A percentile compares a stretch with the other conserved stretches of the same genome.
Evolutionary conservation across 495 filamentous ascomycete species (phyloP).

Genomic region (Aspergillus heteromorphus): DNA sequence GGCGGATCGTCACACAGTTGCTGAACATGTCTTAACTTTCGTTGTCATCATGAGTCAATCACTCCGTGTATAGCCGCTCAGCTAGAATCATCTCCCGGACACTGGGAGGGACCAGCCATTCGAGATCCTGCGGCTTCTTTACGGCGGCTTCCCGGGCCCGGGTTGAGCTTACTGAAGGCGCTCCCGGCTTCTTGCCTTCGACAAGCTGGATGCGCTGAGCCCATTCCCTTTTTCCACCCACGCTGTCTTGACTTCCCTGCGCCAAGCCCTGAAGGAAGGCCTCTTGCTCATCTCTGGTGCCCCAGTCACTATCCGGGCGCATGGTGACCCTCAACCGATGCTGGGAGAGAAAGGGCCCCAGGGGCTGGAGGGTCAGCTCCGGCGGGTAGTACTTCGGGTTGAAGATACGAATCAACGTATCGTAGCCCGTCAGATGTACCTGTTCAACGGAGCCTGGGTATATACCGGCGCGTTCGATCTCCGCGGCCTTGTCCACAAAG

Average conservation of each 20-base stretch:
- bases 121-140: conserved; percentile 50
- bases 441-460: conserved; percentile 52
- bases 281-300: conserved; percentile 52
- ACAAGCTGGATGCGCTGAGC: conserved; percentile 64
- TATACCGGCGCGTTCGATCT: conserved; percentile 50
- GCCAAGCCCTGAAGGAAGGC: conserved; percentile 50
- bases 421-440: conserved; percentile 79
- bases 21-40: not conserved
- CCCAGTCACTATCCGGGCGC: conserved; percentile 65
- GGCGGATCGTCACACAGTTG: not conserved
- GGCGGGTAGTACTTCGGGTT: conserved; percentile 77
- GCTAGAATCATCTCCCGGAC: conserved; percentile 55
- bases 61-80: conserved; percentile 29
- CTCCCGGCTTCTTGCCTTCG: conserved; percentile 49
- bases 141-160: conserved; percentile 61
- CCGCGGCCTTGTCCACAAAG: conserved; percentile 77
- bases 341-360: conserved; percentile 63
- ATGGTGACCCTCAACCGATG: conserved; percentile 69
- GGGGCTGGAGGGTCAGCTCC: conserved; percentile 44
- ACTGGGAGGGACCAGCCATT: conserved; percentile 55
- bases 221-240: conserved; percentile 65
- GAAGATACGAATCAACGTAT: conserved; percentile 82
- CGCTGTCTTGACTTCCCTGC: conserved; percentile 44
- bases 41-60: not conserved
- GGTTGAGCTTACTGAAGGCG: conserved; percentile 70